phyloP scores from a whole-genome alignment of 2,329 filamentous ascomycete genomes.

The Apiospora marii region DNA sequence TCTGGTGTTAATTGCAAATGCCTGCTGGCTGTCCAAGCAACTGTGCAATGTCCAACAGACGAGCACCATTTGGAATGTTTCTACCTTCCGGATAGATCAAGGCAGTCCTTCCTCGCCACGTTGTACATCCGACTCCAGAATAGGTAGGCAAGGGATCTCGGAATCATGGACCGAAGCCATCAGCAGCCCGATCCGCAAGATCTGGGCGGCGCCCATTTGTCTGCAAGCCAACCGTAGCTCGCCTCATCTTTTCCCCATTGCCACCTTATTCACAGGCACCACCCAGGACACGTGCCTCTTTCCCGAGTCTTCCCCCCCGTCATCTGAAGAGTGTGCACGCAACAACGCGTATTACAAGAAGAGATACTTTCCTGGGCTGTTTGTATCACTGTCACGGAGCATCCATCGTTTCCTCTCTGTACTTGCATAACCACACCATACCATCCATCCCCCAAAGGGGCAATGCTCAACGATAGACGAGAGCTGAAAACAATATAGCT shows the following conservation, averaged over 20 bases:
- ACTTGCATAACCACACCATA: background rate
- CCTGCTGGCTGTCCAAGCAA: background rate
- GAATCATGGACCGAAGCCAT: conserved; percentile 13
- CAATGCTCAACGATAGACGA: background rate
- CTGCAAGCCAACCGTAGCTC: conserved; percentile 18
- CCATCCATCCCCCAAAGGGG: background rate
- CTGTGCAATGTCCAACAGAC: background rate
- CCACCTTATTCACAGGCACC: background rate
- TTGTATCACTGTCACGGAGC: background rate
- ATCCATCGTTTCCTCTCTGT: background rate
- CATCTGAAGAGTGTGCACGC: background rate
- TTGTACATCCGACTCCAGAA: background rate
- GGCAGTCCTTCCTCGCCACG: background rate
- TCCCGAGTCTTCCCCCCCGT: no score
- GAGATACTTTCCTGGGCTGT: background rate
- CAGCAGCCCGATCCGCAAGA: conserved; percentile 17
- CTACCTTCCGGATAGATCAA: background rate
- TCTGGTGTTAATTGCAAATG: background rate
- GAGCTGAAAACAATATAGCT: background rate
- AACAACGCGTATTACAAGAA: background rate
- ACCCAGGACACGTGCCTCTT: conserved; percentile 1
- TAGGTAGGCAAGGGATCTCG: conserved; percentile 12
- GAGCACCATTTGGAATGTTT: conserved; percentile 7
- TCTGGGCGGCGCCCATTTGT: conserved; percentile 6
- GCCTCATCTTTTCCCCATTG: background rate